Evolutionary conservation across 495 filamentous ascomycete genomes (phyloP).

Genomic region (Cairneyella variabilis): DNA sequence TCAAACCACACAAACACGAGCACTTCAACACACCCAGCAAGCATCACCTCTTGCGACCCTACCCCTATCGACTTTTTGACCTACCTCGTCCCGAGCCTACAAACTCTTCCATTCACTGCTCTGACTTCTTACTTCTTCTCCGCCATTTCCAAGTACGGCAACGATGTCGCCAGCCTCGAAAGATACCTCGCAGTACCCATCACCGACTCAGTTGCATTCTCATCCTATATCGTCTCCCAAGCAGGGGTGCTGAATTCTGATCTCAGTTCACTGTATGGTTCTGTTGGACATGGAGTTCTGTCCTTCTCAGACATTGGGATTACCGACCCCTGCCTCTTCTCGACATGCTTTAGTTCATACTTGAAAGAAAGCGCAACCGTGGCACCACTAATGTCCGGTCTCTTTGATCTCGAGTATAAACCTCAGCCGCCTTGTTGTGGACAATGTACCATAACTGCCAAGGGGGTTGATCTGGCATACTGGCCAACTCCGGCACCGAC

Average conservation of each 20-base stretch:
- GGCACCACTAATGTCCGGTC: background rate
- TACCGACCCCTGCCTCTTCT: conserved; percentile 2
- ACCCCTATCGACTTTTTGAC: background rate
- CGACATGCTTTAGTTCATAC: background rate
- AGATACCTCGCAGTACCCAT: background rate
- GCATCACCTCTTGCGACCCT: background rate
- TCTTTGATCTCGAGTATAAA: background rate
- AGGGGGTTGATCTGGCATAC: background rate
- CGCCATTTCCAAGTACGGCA: background rate
- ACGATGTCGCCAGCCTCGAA: background rate
- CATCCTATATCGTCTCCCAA: background rate
- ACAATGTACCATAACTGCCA: background rate
- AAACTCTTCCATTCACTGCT: background rate
- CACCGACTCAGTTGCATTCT: background rate
- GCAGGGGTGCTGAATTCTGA: background rate
- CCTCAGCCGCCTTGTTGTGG: conserved; percentile 4
- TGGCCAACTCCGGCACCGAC: conserved; percentile 7
- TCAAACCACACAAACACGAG: no score
- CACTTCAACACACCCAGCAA: background rate
- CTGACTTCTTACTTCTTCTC: background rate
- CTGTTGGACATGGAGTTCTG: background rate
- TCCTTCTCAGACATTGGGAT: background rate
- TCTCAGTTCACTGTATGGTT: background rate
- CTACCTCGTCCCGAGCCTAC: background rate
- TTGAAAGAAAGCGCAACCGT: background rate